Evolutionary conservation across 2,329 filamentous ascomycete genomes (phyloP), one percentile per base, ranked within the genome.

Genomic region (Phaeosphaeria sp.): DNA sequence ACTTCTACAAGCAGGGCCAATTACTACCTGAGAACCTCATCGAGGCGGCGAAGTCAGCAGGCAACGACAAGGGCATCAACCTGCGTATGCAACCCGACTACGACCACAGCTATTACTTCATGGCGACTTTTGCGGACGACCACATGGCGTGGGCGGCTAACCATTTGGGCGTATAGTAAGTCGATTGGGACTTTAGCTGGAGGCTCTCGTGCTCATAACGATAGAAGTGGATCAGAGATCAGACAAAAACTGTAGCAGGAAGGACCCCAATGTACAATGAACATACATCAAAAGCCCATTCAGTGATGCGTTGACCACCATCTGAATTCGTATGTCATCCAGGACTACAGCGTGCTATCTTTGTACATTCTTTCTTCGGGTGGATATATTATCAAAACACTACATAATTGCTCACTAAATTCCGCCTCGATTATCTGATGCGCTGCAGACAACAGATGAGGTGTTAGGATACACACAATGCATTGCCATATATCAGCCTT

Each of bases 81-180:
- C 80, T 98, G 63, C 87, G 94, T 71, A 95, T 94, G 82, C 94
- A 97, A 76, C 84, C 90, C 61, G 93, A 89, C 61, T 98, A 99
- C 75, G 95, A 99, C 77, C 95, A 99, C 81, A 96, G 92, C 61
- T 99, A 99, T 82, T 99, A 88, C 80, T 97, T 97, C 79, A 96
- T 99, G 83, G 89, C 93, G 36, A 88, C 88, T 17, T 99, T 99
- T 76, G 87, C 90, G 44, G 89, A 91, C 72, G 93, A 98, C 69
- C 95, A 99, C 79, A 86, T 98, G 66, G 89, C 92, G 71, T 92
- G 96, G 80, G 93, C 93, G 59, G 94, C 93, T 65, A 97, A 95
- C 83, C 89, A 92, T 75, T 81, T 97, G 55, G 82, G 86, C 69
- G 82, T 80, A 73, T 87, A 87, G 74, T 77, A 74, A 66, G 75